phyloP scores from a whole-genome alignment of 306 rosid species.

The Elaeagnus macrophylla region DNA sequence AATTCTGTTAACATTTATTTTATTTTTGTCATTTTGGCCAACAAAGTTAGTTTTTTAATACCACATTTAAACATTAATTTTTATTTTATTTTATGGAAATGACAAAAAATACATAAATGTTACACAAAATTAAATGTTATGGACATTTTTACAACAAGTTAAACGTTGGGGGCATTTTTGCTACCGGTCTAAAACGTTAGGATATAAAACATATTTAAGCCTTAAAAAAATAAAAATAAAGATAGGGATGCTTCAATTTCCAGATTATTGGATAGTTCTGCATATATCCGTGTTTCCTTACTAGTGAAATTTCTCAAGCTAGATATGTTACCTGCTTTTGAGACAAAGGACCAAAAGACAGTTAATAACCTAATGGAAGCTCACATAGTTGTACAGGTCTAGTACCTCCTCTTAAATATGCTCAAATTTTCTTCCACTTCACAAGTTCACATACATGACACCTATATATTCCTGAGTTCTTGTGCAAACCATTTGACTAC shows the following conservation, averaged over 20 bases:
- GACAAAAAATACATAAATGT: too few relatives aligned
- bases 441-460: neutral
- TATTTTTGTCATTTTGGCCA: too few relatives aligned
- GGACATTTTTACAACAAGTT: too few relatives aligned
- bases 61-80: too few relatives aligned
- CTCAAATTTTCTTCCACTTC: slow-evolving; percentile 2
- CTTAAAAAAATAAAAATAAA: too few relatives aligned
- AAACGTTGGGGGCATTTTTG: too few relatives aligned
- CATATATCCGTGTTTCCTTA: slow-evolving; percentile 13
- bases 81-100: too few relatives aligned
- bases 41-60: too few relatives aligned
- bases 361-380: slow-evolving; percentile 80
- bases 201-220: too few relatives aligned
- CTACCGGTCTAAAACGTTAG: too few relatives aligned
- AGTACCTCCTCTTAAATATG: neutral
- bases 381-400: slow-evolving; percentile 63
- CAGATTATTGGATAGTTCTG: neutral
- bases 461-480: neutral
- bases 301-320: slow-evolving; percentile 11
- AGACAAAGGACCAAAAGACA: slow-evolving; percentile 58
- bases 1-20: too few relatives aligned
- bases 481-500: slow-evolving; percentile 10
- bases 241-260: neutral
- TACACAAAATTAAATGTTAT: too few relatives aligned
- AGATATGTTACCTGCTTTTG: slow-evolving; percentile 80